Evolutionary conservation across 306 rosid species (phyloP).

Genomic region (Dryas drummondii): DNA sequence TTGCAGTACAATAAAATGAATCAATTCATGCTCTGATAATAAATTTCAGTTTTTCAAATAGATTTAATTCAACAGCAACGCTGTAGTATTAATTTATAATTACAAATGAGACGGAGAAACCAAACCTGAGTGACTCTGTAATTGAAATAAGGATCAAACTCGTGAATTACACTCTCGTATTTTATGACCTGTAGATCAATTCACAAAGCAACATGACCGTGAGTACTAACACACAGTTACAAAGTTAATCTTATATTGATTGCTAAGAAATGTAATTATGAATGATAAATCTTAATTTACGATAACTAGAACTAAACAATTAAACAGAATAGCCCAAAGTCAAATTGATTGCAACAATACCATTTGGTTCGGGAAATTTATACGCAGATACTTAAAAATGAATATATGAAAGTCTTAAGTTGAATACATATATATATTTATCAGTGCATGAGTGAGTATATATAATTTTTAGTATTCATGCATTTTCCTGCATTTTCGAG

Average conservation of each 20-base stretch:
- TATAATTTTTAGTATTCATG: slow-evolving; percentile 1
- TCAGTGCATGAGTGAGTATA: neutral
- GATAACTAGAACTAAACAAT: slow-evolving; percentile 1
- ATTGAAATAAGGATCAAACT: slow-evolving; percentile 97
- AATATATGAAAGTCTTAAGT: neutral
- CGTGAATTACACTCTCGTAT: slow-evolving; percentile 97
- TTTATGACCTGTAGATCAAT: slow-evolving; percentile 78
- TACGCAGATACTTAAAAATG: neutral
- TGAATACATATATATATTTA: neutral
- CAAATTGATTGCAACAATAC: neutral
- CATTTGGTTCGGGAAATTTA: neutral
- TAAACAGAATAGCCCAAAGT: neutral
- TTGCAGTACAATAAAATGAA: slow-evolving; percentile 15
- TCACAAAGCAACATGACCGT: slow-evolving; percentile 17
- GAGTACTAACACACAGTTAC: neutral
- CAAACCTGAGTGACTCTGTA: slow-evolving; percentile 98
- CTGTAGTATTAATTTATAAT: neutral
- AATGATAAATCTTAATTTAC: neutral
- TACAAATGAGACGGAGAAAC: slow-evolving; percentile 24
- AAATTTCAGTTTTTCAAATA: neutral
- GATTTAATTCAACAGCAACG: slow-evolving; percentile 13
- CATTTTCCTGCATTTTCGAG: slow-evolving; percentile 12
- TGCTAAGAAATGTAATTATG: slow-evolving; percentile 7
- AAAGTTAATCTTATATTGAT: neutral
- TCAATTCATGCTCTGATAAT: neutral